Evolutionary conservation across 2,329 filamentous ascomycete species (phyloP).

Genomic region (Endoconidiophora laricicola): DNA sequence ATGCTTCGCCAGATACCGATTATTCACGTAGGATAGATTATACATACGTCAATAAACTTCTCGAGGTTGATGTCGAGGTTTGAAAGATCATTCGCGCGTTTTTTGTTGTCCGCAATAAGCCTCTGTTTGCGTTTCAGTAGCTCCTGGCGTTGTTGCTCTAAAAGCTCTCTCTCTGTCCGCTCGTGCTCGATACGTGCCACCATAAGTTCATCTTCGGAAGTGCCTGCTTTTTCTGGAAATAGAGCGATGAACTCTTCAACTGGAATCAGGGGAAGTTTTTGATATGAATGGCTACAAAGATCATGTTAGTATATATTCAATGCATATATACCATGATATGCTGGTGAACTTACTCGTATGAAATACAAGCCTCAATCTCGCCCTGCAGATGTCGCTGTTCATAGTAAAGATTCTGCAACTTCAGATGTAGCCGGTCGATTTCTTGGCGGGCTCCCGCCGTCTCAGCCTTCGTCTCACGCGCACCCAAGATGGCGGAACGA

Average conservation of each 20-base stretch:
- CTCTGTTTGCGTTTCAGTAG: constrained; percentile 50
- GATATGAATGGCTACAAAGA: constrained; percentile 59
- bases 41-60: constrained; percentile 72
- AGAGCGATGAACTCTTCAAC: constrained; percentile 63
- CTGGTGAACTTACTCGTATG: constrained; percentile 56
- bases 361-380: constrained; percentile 81
- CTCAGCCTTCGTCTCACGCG: constrained; percentile 68
- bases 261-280: constrained; percentile 68
- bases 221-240: constrained; percentile 57
- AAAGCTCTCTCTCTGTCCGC: constrained; percentile 60
- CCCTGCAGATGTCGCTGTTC: constrained; percentile 81
- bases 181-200: constrained; percentile 84
- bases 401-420: constrained; percentile 91
- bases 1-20: not conserved
- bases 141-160: constrained; percentile 72
- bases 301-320: not conserved
- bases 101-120: constrained; percentile 60
- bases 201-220: constrained; percentile 69
- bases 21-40: not conserved
- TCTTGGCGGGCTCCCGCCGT: constrained; percentile 81
- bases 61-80: constrained; percentile 85
- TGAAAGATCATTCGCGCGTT: constrained; percentile 80
- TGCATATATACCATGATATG: not conserved
- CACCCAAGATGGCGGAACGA: constrained; percentile 61
- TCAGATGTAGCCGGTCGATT: constrained; percentile 78